Percentiles rank a stretch among this genome's conserved stretches.
These are phyloP conservation scores for Suillus paluster DNA, from an alignment of 768 basidiomycete genomes.

Conservation along the genomic window DNA sequence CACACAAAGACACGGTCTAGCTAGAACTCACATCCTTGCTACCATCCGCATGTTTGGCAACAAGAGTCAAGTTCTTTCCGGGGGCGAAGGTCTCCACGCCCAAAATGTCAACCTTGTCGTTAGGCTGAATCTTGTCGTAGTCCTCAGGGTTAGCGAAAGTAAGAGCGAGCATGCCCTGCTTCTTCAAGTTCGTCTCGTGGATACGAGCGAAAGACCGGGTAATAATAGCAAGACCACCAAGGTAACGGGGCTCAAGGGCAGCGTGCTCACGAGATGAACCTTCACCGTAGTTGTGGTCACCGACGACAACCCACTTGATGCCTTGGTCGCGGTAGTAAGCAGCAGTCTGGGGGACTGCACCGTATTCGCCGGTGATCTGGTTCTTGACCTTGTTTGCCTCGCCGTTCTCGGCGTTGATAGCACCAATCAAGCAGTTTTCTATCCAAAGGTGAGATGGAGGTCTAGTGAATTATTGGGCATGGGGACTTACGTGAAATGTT, in stretches of 20 bases:
- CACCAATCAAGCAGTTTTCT: slow-evolving; percentile 98
- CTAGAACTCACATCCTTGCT: slow-evolving; percentile 60
- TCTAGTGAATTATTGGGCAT: neutral
- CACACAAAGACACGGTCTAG: neutral
- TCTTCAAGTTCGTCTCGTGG: slow-evolving; percentile 98
- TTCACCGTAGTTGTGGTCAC: slow-evolving; percentile 96
- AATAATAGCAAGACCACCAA: slow-evolving; percentile 95
- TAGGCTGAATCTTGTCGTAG: slow-evolving; percentile 90
- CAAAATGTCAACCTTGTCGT: slow-evolving; percentile 87
- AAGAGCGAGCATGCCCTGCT: slow-evolving; percentile 98
- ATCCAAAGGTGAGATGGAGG: slow-evolving; percentile 15
- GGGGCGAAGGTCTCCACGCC: slow-evolving; percentile 90
- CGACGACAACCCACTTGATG: slow-evolving; percentile 97
- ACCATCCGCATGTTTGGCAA: slow-evolving; percentile 84
- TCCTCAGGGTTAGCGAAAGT: slow-evolving; percentile 92
- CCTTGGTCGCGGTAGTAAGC: slow-evolving; percentile 88
- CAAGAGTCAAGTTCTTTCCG: slow-evolving; percentile 87
- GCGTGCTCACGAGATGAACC: slow-evolving; percentile 99
- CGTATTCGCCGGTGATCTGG: slow-evolving; percentile 85
- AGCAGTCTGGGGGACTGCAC: slow-evolving; percentile 82
- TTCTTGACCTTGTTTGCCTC: slow-evolving; percentile 97
- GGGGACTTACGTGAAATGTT: slow-evolving; percentile 87
- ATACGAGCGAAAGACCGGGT: slow-evolving; percentile 97
- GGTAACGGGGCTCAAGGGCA: slow-evolving; percentile 93
- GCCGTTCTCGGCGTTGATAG: slow-evolving; percentile 93